Evolutionary conservation across 805 yeast genomes (phyloP).

Genomic region (Candida maesae): DNA sequence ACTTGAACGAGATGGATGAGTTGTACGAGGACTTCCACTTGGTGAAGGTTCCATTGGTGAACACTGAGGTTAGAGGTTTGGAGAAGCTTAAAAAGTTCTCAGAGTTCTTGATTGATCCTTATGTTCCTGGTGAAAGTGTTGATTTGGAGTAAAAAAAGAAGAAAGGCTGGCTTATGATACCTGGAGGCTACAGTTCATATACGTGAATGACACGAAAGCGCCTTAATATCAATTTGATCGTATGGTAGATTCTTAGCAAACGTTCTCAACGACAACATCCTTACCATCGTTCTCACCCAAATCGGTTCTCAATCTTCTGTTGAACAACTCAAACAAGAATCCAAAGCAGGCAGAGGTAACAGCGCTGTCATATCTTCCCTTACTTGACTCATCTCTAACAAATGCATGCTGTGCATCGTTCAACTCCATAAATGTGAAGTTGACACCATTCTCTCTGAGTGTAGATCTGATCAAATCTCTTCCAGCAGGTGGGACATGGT

Average conservation of each 20-base stretch:
- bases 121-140: constrained; percentile 49
- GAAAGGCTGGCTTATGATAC: too few relatives aligned
- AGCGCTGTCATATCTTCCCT: constrained; percentile 82
- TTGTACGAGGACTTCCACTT: constrained; percentile 95
- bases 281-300: constrained; percentile 60
- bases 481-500: constrained; percentile 77
- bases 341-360: constrained; percentile 63
- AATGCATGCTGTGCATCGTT: constrained; percentile 84
- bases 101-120: constrained; percentile 72
- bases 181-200: too few relatives aligned
- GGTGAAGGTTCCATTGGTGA: constrained; percentile 92
- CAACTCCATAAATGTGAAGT: constrained; percentile 68
- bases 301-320: constrained; percentile 62
- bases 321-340: constrained; percentile 66
- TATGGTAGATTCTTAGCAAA: too few relatives aligned
- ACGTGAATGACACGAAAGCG: too few relatives aligned
- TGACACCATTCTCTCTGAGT: constrained; percentile 55
- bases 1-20: constrained; percentile 92
- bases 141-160: constrained; percentile 23
- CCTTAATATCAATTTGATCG: too few relatives aligned
- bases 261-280: constrained; percentile 50
- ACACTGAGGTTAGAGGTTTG: constrained; percentile 92
- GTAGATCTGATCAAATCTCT: constrained; percentile 64
- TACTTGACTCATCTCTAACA: constrained; percentile 71
- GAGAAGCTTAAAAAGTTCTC: constrained; percentile 83